Conservation (phyloP, 192 early-diverging fungal genomes). For the Backusella mclennaniae region DNA sequence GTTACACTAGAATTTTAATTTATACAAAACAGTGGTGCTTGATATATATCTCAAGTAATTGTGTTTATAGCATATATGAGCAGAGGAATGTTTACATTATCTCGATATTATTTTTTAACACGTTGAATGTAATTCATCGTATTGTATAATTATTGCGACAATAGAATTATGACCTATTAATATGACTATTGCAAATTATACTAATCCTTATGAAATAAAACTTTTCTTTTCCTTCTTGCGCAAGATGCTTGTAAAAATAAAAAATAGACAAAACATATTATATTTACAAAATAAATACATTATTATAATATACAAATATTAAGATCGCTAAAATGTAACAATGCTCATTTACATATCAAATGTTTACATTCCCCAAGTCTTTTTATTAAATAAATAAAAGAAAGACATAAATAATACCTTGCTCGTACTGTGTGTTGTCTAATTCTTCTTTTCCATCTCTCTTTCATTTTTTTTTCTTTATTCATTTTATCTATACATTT, state of each 20-base stretch:
- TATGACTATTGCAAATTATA: background rate
- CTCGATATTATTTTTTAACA: background rate
- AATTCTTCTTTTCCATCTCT: background rate
- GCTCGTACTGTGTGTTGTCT: background rate
- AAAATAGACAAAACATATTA: background rate
- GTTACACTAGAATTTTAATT: background rate
- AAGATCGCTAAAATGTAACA: background rate
- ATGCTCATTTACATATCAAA: background rate
- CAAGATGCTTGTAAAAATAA: background rate
- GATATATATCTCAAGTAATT: background rate
- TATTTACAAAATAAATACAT: background rate
- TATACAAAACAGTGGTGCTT: background rate
- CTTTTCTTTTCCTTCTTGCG: background rate
- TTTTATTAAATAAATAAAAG: slow-evolving; percentile 3
- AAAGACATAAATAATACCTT: background rate
- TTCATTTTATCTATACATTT: background rate
- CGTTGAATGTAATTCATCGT: background rate
- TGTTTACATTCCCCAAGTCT: background rate
- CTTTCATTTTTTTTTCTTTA: background rate
- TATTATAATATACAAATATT: background rate
- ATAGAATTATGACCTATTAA: background rate
- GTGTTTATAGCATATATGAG: background rate
- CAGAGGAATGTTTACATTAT: background rate
- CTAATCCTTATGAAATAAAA: background rate
- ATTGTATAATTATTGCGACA: background rate